Evolutionary conservation across 208 protist species (phyloP).

Genomic region (Leishmania tropica): DNA sequence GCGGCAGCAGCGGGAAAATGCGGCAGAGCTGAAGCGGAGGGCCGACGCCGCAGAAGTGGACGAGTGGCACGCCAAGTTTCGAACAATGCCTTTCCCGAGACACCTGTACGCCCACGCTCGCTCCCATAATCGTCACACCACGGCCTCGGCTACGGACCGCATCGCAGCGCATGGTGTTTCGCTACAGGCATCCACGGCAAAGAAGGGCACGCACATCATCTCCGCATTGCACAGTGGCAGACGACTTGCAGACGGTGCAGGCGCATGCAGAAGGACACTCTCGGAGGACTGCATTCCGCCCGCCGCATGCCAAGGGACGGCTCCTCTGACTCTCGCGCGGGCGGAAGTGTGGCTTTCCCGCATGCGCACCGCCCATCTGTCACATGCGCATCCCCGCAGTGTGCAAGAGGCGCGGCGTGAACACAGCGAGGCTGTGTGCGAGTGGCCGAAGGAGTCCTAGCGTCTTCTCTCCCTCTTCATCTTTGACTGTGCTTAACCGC

Average conservation of each 20-base stretch:
- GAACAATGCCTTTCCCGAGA: not conserved
- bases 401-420: not conserved
- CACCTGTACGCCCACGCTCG: slow-evolving; percentile 1
- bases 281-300: not conserved
- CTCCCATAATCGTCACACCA: too few species aligned
- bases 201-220: not conserved
- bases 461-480: not conserved
- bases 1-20: slow-evolving; percentile 4
- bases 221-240: not conserved
- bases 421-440: not conserved
- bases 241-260: not conserved
- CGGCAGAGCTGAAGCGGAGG: not conserved
- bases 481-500: not conserved
- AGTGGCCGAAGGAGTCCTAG: not conserved
- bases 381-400: not conserved
- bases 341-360: not conserved
- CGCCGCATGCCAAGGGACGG: not conserved
- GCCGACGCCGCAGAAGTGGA: not conserved
- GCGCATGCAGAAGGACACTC: not conserved
- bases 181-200: not conserved
- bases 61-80: slow-evolving; percentile 3
- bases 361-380: not conserved
- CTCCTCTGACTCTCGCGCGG: not conserved
- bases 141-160: not conserved
- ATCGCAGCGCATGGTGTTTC: too few species aligned